Evolutionary conservation across 2,329 filamentous ascomycete species (phyloP), one percentile per base, ranked within the genome.

Genomic region (Ilyonectria robusta): DNA sequence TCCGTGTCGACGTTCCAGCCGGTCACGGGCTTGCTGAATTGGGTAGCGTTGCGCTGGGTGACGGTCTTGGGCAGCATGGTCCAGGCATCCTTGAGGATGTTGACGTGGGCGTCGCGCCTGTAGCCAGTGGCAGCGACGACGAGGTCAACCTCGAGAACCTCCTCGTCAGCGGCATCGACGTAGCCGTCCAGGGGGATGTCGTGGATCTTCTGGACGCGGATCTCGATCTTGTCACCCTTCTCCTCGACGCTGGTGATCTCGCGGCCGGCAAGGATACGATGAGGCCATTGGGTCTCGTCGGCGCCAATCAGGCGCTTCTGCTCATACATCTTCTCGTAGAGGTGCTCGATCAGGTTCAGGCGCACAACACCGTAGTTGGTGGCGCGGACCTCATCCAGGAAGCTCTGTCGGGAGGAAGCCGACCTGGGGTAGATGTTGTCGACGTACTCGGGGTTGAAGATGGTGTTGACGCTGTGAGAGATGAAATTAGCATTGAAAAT

Each of bases 351-450:
- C 57, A 98, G 88, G 72, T 94, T 89, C n/a, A 97, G 88, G 8
- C 95, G 91, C 4, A 99, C 95, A 5, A 98, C 95, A 59, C 94
- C 93, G 80, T 98, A 98, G 84, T 98, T 98, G 67, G 95, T 98
- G 33, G 90, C 91, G 66, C 92, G 92, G 73, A 97, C 93, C 59
- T 91, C 90, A 17, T 85, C 82, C 58, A 97, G 78, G 35, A 89
- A 77, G 68, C 81, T 80, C 65, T 86, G 83, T 55, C 95, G 92
- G 68, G 91, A 85, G 50, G 85, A 84, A 1, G 90, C 82, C 0
- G 91, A 84, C 71, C 91, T 90, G 55, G 88, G 84, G 83, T 91
- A 98, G 73, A 97, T 88, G 50, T 86, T 85, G 78, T 97, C 93
- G 33, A 97, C 91, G 66, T 91, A 92, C 37, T 92, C 90, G 1